These are phyloP conservation scores for Geotrichum macrosporum DNA, from an alignment of 1,139 yeast genomes.

Conservation along the genomic window DNA sequence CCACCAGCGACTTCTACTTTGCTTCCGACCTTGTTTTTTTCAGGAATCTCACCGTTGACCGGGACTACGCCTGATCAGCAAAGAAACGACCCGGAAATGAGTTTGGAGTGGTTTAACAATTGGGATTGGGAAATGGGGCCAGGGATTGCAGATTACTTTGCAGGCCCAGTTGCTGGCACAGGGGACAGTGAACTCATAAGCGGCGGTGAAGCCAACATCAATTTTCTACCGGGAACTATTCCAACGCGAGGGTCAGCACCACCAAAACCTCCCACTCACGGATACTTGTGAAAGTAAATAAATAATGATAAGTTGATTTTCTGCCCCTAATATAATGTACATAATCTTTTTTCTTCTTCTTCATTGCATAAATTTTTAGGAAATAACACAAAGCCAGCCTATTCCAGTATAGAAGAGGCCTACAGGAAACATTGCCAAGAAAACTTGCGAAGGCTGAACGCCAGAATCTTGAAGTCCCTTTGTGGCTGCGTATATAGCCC, in stretches of 20 bases:
- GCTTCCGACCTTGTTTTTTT: neutral
- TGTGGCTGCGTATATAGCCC: conserved; percentile 72
- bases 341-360: neutral
- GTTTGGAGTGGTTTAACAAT: conserved; percentile 32
- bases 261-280: too few species aligned
- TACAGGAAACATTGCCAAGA: conserved; percentile 73
- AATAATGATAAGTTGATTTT: too few species aligned
- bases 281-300: too few species aligned
- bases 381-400: conserved; percentile 74
- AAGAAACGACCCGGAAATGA: conserved; percentile 23
- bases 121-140: conserved; percentile 29
- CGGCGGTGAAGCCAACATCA: too few species aligned
- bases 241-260: too few species aligned
- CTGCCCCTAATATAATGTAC: neutral
- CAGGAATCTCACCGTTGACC: neutral
- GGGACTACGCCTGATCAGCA: neutral
- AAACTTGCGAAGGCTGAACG: conserved; percentile 61
- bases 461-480: conserved; percentile 65
- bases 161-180: conserved; percentile 1
- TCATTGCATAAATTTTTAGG: conserved; percentile 35
- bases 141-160: conserved; percentile 14
- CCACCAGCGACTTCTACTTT: neutral
- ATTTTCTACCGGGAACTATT: too few species aligned
- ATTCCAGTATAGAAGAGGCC: conserved; percentile 65
- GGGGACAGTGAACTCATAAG: too few species aligned